Conservation (phyloP, 257 asterid species). For the Jacaranda mimosifolia region DNA sequence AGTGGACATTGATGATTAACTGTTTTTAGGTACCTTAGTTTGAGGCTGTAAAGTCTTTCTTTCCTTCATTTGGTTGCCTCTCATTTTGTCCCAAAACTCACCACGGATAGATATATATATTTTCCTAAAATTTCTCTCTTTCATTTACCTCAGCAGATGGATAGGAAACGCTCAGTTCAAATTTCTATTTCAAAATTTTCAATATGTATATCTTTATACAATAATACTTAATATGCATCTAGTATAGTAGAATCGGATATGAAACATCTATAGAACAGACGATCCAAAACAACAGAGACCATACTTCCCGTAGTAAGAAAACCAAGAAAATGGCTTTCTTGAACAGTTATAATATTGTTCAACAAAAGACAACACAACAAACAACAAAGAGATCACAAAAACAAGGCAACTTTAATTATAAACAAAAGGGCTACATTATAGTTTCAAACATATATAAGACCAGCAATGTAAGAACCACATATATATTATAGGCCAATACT, state of each 20-base stretch:
- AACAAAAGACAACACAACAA: neutral
- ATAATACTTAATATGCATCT: no score
- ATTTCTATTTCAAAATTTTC: no score
- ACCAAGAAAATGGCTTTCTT: neutral
- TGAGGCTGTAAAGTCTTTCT: no score
- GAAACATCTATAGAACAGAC: no score
- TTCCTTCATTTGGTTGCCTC: constrained; percentile 26
- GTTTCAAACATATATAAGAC: neutral
- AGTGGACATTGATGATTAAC: constrained; percentile 24
- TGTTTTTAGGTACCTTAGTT: constrained; percentile 26
- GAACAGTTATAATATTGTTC: neutral
- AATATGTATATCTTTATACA: no score
- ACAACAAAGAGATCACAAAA: neutral
- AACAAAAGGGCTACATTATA: constrained; percentile 6
- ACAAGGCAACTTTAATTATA: neutral
- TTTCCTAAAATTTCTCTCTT: neutral
- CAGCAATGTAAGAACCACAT: constrained; percentile 13
- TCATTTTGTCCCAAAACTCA: constrained; percentile 5
- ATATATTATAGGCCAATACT: neutral
- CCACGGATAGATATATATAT: neutral
- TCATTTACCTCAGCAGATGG: neutral
- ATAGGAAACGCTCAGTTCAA: no score
- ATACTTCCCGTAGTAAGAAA: no score
- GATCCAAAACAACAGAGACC: no score
- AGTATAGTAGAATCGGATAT: no score